Base-by-base conservation (phyloP, 805 yeast genomes). In the Ogataea polymorpha region DNA sequence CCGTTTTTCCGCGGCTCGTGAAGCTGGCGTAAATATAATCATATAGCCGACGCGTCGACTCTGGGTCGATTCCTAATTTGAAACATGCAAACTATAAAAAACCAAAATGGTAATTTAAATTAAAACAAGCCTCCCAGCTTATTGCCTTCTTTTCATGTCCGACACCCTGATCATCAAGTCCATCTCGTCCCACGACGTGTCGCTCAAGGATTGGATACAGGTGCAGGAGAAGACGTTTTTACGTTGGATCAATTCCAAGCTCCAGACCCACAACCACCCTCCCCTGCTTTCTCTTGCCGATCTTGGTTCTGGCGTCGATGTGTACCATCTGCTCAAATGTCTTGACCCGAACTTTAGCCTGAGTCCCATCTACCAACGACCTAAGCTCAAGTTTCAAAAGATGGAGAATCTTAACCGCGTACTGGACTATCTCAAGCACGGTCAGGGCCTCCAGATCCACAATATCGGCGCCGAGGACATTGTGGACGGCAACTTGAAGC, bases 391-490 rank as follows among this genome's bases (percentile, higher is more conserved):
- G 35, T 51, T 75, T 18, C 79, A 76, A 42, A 68, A 67, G 49
- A 45, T 72, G 42, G 80, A 75, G 44, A 75, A 75, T 53, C 48
- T 74, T 35, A 63, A 64, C 41, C 70, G 65, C 42, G 59, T 65
- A 29, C 58, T 76, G 37, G 63, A 68, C 39, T 74, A 66, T 52
- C 56, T 73, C 42, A 63, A 66, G 32, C 55, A 66, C 32, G 55
- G 66, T 34, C 61, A 69, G 18, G 38, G 45, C 5, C 52, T 75
- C 23, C 72, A 68, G 40, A 59, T 70, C 14, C 59, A 66, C 46
- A 68, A 65, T 44, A 68, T 76, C 32, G 71, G 73, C 16, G 68
- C 77, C 8, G 79, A 75, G 31, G 73, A 72, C 55, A 66, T 76
- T 4, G 64, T 65, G 17, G 77, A 70, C 18, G 77, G 77, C 1